Percentiles rank a stretch among this genome's conserved stretches.
These are phyloP conservation scores for Phytophthora lateralis DNA, from an alignment of 352 stramenopile species.

Conservation along the genomic window DNA sequence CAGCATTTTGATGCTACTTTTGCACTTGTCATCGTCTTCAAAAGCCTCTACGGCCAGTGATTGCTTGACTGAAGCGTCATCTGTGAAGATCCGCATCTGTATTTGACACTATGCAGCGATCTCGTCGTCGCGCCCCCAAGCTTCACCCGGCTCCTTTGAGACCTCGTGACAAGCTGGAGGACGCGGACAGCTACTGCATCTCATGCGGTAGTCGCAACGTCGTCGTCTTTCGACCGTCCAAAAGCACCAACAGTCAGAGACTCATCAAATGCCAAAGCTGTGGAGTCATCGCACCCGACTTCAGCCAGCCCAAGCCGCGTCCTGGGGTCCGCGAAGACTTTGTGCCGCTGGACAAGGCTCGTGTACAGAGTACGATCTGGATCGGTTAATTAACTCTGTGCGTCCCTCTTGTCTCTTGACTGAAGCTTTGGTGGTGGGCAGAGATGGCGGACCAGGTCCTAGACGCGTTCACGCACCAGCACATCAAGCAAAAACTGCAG, in stretches of 20 bases:
- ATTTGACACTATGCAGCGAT: slow-evolving; percentile 20
- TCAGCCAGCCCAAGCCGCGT: slow-evolving; percentile 36
- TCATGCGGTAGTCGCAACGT: slow-evolving; percentile 55
- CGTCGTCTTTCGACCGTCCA: slow-evolving; percentile 24
- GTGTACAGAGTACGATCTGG: slow-evolving; percentile 24
- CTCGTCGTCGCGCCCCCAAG: slow-evolving; percentile 20
- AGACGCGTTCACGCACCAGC: slow-evolving; percentile 49
- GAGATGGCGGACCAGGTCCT: slow-evolving; percentile 59
- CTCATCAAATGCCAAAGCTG: slow-evolving; percentile 59
- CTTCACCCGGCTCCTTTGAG: slow-evolving; percentile 19
- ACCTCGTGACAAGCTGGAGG: slow-evolving; percentile 12
- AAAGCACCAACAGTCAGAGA: not conserved
- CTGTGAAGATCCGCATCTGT: slow-evolving; percentile 3
- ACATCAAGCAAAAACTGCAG: slow-evolving; percentile 45
- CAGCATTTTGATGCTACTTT: too few species aligned
- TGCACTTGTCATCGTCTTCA: too few species aligned
- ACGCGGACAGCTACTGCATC: slow-evolving; percentile 52
- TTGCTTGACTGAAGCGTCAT: slow-evolving; percentile 7
- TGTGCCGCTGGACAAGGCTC: slow-evolving; percentile 33
- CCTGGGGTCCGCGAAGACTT: slow-evolving; percentile 34
- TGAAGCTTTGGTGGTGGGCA: slow-evolving; percentile 10
- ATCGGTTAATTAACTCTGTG: not conserved
- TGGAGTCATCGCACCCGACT: slow-evolving; percentile 53
- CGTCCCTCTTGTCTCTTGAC: not conserved
- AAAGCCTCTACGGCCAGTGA: not conserved